A percentile compares a stretch with the other conserved stretches of the same genome.
Evolutionary conservation across 257 asterid species (phyloP).

Genomic region (Solanum sejunctum): DNA sequence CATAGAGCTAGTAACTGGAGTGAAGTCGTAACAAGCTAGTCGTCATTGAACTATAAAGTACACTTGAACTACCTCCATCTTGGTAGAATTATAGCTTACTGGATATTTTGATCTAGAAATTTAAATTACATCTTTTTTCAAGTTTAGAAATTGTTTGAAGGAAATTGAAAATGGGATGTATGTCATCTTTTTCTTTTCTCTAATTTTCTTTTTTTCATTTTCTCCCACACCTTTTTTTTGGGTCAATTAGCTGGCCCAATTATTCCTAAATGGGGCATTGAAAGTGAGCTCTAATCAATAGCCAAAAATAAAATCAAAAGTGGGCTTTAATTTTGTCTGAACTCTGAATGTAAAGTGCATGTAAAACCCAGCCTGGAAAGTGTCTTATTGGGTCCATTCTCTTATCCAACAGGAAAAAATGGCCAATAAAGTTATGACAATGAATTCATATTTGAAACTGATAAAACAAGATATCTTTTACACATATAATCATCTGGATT

Average conservation of each 20-base stretch:
- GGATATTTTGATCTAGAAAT: background rate
- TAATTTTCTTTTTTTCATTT: background rate
- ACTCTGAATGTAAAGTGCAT: background rate
- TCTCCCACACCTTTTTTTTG: background rate
- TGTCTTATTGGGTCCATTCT: slow-evolving; percentile 11
- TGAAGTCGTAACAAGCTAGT: background rate
- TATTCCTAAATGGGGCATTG: background rate
- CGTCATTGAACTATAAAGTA: background rate
- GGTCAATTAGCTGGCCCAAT: background rate
- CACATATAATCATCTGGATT: background rate
- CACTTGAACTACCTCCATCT: background rate
- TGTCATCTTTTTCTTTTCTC: background rate
- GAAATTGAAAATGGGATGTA: background rate
- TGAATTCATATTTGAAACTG: slow-evolving; percentile 1
- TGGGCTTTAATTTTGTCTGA: background rate
- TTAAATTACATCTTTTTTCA: background rate
- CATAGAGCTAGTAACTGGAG: background rate
- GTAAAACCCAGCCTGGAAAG: slow-evolving; percentile 16
- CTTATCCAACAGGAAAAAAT: background rate
- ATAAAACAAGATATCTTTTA: background rate
- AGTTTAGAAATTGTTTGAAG: background rate
- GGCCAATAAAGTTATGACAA: background rate
- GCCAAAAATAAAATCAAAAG: background rate
- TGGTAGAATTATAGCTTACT: background rate
- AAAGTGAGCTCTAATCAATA: background rate